phyloP scores from a whole-genome alignment of 202 grass and related monocot species.

The Thinopyrum obtusiflorum region DNA sequence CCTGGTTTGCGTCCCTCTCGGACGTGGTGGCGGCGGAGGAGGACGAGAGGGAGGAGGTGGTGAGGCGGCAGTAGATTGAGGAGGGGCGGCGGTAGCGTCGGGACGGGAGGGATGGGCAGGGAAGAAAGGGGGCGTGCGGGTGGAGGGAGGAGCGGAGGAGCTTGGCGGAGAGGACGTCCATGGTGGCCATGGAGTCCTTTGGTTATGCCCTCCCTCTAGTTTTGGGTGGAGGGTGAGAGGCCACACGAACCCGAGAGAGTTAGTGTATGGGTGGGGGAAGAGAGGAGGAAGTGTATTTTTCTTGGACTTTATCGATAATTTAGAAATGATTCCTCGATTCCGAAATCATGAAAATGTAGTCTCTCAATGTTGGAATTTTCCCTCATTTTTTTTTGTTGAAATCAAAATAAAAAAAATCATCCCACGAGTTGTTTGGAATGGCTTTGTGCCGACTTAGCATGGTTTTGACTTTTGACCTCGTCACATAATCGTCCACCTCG shows the following conservation, averaged over 20 bases:
- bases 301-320: too few relatives aligned
- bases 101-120: constrained; percentile 5
- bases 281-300: neutral
- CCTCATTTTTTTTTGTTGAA: too few relatives aligned
- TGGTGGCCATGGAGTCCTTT: constrained; percentile 42
- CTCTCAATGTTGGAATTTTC: too few relatives aligned
- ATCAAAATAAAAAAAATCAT: too few relatives aligned
- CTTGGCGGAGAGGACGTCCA: constrained; percentile 86
- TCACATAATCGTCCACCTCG: too few relatives aligned
- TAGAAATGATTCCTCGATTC: too few relatives aligned
- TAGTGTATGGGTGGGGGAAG: constrained; percentile 6
- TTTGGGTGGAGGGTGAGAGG: constrained; percentile 43
- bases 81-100: constrained; percentile 27
- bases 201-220: constrained; percentile 1
- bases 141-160: constrained; percentile 53
- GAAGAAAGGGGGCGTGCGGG: constrained; percentile 23
- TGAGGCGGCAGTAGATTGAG: constrained; percentile 37
- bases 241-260: constrained; percentile 35
- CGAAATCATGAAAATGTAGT: too few relatives aligned
- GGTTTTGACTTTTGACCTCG: too few relatives aligned
- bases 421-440: too few relatives aligned
- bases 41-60: constrained; percentile 20
- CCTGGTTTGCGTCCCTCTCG: constrained; percentile 25
- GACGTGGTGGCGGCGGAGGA: constrained; percentile 35
- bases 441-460: too few relatives aligned